Conservation (phyloP, 2,329 filamentous ascomycete genomes). For the Stylonectria norvegica region DNA sequence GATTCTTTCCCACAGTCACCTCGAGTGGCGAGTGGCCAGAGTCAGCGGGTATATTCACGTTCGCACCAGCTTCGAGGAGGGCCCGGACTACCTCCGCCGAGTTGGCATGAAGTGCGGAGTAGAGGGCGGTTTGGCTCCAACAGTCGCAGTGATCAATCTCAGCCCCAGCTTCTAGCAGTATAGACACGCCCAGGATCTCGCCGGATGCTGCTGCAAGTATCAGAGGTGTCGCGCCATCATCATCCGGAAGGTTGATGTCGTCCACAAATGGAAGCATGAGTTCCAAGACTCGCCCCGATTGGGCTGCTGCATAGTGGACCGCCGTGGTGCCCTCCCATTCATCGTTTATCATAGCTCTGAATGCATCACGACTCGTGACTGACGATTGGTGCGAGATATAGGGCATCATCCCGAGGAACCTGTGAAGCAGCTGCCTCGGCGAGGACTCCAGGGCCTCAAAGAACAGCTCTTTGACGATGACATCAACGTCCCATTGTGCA, state of each 20-base stretch:
- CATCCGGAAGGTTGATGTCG: conserved; percentile 13
- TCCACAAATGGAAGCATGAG: conserved; percentile 14
- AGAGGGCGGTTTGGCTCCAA: conserved; percentile 16
- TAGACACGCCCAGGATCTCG: conserved; percentile 5
- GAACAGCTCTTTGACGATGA: conserved; percentile 14
- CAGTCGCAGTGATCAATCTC: conserved; percentile 10
- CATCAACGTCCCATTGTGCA: conserved; percentile 15
- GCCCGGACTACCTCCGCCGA: conserved; percentile 9
- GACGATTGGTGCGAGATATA: conserved; percentile 2
- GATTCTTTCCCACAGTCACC: conserved; percentile 9
- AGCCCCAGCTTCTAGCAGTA: conserved; percentile 16
- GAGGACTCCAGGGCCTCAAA: conserved; percentile 3
- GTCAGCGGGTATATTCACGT: conserved; percentile 10
- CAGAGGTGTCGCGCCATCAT: conserved; percentile 14
- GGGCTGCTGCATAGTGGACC: conserved; percentile 16
- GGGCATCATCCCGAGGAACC: conserved; percentile 2
- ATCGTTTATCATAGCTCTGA: conserved; percentile 12
- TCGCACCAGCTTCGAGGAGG: conserved; percentile 14
- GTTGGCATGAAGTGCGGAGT: conserved; percentile 10
- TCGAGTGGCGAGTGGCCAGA: conserved; percentile 13
- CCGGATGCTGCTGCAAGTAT: conserved; percentile 14
- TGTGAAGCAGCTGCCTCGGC: conserved; percentile 2
- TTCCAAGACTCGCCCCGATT: conserved; percentile 10
- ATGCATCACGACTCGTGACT: conserved; percentile 1
- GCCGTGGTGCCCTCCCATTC: conserved; percentile 18